phyloP scores from a whole-genome alignment of 257 asterid genomes.

The Nicotiana tomentosiformis region DNA sequence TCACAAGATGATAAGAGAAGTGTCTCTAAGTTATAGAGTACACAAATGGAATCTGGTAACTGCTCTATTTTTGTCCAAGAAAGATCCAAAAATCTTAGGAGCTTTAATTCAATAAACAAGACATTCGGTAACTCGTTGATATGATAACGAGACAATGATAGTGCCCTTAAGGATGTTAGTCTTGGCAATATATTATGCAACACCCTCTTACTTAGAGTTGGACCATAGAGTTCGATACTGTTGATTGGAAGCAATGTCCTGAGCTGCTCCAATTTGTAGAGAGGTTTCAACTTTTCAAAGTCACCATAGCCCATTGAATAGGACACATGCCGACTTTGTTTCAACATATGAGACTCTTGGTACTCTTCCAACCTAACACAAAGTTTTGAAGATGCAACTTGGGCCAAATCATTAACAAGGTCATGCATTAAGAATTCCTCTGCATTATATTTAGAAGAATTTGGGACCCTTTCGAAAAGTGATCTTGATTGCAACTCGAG shows the following conservation, averaged over 20 bases:
- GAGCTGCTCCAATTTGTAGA: not conserved
- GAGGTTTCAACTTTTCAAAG: not conserved
- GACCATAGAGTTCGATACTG: too few relatives aligned
- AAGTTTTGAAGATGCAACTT: too few relatives aligned
- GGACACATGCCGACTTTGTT: too few relatives aligned
- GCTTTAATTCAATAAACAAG: not conserved
- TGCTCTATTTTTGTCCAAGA: accelerated
- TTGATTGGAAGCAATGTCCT: not conserved
- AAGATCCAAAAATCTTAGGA: not conserved
- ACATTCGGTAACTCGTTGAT: not conserved
- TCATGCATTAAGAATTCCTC: too few relatives aligned
- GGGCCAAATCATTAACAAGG: too few relatives aligned
- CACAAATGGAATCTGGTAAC: not conserved
- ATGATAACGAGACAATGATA: not conserved
- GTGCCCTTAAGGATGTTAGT: not conserved
- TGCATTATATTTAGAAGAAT: too few relatives aligned
- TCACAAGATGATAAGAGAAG: not conserved
- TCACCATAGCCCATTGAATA: not conserved
- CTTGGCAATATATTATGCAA: not conserved
- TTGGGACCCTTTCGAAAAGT: too few relatives aligned
- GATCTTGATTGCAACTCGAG: too few relatives aligned
- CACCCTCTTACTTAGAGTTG: not conserved
- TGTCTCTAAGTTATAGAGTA: not conserved
- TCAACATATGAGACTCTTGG: too few relatives aligned
- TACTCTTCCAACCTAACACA: too few relatives aligned